Evolutionary conservation across 345 rosid genomes (phyloP), one percentile per base, ranked within the genome.

Genomic region (Murraya koenigii): DNA sequence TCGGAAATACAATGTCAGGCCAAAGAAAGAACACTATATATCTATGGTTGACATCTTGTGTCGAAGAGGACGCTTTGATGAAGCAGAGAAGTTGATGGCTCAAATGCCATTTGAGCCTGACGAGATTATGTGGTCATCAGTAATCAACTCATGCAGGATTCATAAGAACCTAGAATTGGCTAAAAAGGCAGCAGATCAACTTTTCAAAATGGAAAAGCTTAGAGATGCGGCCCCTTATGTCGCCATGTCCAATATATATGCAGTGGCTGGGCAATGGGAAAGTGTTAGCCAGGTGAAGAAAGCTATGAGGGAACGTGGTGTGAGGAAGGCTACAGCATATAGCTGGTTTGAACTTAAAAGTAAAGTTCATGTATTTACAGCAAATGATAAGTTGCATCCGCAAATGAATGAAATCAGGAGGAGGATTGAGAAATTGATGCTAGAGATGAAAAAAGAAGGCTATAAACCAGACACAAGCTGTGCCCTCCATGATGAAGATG

Each of bases 271-370:
- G 13, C 77, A 88, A 36, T 95, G 98, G 99, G 91, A 89, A 23
- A 82, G 79, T 7, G 99, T 92, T 0, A 72, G 87, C 26, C 79
- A 83, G 79, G 92, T 92, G 66, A 95, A 91, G 88, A 90, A 84
- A 78, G 94, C 90, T 2, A 91, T 93, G 98, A 89, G 90, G 69
- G 93, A 90, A 35, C 87, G 97, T 0, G 93, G 98, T 67, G 84
- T 95, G 33, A 86, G 81, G 68, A 95, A 95, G 84, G 85, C 89
- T 71, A 81, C 91, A 0, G 99, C 91, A 0, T 85, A 82, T 75
- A 95, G 99, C 82, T 95, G 97, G 99, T 93, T 93, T 62, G 98
- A 95, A 85, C 75, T 93, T 22, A 88, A 80, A 75, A 88, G 87
- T 63, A 84, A 80, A 83, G 81, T 84, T 58, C 94, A 95, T 62